These are phyloP conservation scores for Polygonum aviculare DNA, from an alignment of 148 eudicot species.

Conservation along the genomic window DNA sequence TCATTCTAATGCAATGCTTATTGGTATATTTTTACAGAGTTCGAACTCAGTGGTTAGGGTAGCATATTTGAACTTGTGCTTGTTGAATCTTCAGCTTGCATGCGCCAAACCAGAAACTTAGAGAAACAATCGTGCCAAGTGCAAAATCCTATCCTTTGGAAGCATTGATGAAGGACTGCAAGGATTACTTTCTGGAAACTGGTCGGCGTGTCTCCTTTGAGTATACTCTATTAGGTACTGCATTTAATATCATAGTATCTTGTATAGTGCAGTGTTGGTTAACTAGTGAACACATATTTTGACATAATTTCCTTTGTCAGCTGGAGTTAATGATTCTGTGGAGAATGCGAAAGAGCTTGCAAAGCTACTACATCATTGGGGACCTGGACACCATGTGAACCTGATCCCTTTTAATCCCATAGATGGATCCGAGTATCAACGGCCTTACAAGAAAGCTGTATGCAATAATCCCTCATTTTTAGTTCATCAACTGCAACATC, in stretches of 20 bases:
- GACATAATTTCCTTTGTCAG: constrained; percentile 25
- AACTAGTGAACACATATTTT: background rate
- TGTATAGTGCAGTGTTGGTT: background rate
- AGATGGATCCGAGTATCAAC: constrained; percentile 81
- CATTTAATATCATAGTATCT: constrained; percentile 2
- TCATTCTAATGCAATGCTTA: background rate
- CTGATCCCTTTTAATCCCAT: constrained; percentile 92
- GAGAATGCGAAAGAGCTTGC: constrained; percentile 90
- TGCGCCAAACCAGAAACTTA: constrained; percentile 95
- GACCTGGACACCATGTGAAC: constrained; percentile 93
- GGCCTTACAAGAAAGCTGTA: constrained; percentile 83
- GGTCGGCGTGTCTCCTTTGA: constrained; percentile 90
- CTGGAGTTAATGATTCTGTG: constrained; percentile 88
- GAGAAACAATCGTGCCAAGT: constrained; percentile 94
- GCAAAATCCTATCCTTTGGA: constrained; percentile 92
- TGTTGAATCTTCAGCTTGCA: constrained; percentile 62
- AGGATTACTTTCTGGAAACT: constrained; percentile 83
- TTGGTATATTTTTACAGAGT: background rate
- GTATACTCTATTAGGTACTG: constrained; percentile 88
- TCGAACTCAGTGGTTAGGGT: background rate
- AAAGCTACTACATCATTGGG: constrained; percentile 78
- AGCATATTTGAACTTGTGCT: background rate
- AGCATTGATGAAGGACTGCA: constrained; percentile 92
- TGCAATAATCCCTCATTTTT: constrained; percentile 8
- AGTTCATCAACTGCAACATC: too few relatives aligned